These are phyloP conservation scores for Sanghuangporus weigelae DNA, from an alignment of 1,284 basidiomycete genomes.

Conservation along the genomic window DNA sequence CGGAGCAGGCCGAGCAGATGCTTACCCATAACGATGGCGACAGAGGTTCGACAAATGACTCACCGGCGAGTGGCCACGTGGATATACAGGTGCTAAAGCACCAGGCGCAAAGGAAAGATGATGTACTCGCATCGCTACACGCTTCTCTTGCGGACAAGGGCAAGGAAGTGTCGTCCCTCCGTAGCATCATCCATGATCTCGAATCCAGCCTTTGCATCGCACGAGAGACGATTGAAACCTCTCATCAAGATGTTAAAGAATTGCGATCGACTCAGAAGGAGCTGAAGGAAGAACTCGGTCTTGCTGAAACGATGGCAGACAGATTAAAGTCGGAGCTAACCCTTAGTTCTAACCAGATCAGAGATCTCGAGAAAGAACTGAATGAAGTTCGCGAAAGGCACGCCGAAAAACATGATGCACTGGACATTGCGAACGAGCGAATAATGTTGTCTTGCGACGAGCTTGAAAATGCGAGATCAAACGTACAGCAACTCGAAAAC, in stretches of 20 bases:
- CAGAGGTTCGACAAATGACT: neutral
- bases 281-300: slow-evolving; percentile 31
- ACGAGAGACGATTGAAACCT: slow-evolving; percentile 19
- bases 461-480: slow-evolving; percentile 48
- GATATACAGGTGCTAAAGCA: neutral
- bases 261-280: slow-evolving; percentile 27
- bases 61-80: neutral
- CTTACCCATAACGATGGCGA: slow-evolving; percentile 5
- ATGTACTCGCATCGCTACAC: neutral
- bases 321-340: slow-evolving; percentile 52
- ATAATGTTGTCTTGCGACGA: slow-evolving; percentile 20
- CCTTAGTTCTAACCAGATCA: slow-evolving; percentile 41
- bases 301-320: slow-evolving; percentile 43
- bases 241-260: slow-evolving; percentile 26
- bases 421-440: slow-evolving; percentile 37
- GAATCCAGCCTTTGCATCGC: neutral
- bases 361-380: slow-evolving; percentile 48
- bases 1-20: slow-evolving; percentile 8
- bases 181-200: slow-evolving; percentile 1
- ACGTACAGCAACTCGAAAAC: slow-evolving; percentile 61
- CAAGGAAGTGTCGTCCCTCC: slow-evolving; percentile 1
- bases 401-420: slow-evolving; percentile 40
- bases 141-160: neutral
- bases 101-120: slow-evolving; percentile 2
- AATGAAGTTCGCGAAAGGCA: slow-evolving; percentile 41